Evolutionary conservation across 163 green algal species (phyloP).

Genomic region (Scenedesmus sp.): DNA sequence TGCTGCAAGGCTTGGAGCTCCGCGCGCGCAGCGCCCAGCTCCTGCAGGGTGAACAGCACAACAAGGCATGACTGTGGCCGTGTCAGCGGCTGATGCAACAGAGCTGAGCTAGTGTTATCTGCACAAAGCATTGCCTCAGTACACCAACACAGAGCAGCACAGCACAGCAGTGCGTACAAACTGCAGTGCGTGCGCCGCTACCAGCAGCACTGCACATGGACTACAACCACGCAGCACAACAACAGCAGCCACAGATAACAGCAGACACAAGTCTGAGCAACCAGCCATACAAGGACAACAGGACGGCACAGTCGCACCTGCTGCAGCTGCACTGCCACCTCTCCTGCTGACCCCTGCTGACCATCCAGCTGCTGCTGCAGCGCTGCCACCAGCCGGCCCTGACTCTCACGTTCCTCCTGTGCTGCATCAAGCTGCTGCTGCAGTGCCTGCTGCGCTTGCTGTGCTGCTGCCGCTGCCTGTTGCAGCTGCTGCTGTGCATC

Average conservation of each 20-base stretch:
- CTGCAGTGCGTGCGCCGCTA: background rate
- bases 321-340: background rate
- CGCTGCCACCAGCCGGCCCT: background rate
- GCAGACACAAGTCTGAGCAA: background rate
- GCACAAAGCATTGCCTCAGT: background rate
- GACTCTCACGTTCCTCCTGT: conserved; percentile 17
- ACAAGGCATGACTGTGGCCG: background rate
- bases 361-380: conserved; percentile 9
- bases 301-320: background rate
- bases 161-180: background rate
- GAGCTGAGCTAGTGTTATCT: background rate
- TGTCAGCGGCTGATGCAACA: background rate
- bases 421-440: conserved; percentile 32
- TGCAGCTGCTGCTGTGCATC: conserved; percentile 23
- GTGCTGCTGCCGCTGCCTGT: background rate
- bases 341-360: conserved; percentile 25
- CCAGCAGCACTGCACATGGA: background rate
- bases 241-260: background rate
- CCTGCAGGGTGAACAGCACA: background rate
- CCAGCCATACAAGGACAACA: background rate
- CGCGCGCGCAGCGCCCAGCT: background rate
- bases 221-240: background rate
- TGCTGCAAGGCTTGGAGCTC: conserved; percentile 26
- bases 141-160: background rate
- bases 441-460: background rate